Evolutionary conservation across 192 early-diverging fungal genomes (phyloP), one percentile per base, ranked within the genome.

Genomic region (Haplosporangium gracile): DNA sequence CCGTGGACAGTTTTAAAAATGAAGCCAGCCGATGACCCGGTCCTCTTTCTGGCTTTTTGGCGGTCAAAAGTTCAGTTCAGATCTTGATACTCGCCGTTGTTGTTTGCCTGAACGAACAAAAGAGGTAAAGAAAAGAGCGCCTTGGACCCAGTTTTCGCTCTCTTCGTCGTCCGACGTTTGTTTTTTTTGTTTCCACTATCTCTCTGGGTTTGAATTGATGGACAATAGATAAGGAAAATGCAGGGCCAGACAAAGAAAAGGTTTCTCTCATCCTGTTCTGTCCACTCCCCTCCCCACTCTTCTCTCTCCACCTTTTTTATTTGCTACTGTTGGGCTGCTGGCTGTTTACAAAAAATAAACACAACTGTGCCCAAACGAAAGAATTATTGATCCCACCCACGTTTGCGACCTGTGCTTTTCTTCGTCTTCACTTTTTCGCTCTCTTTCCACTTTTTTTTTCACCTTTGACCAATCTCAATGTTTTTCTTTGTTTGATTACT

Each of bases 141-240:
- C 29, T 65, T 65, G 60, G 60, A 9, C 29, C 26, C 60, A 65
- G 7, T 57, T 26, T 57, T 51, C 13, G 55, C 55, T 26, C 22
- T 4, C 24, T 11, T 65, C 24, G n/a, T 32, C 60, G 26, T 65
- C 60, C 60, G 29, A 65, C 29, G 26, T 13, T 51, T 32, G 60
- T 32, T 4, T 65, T 26, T 32, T 15, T 32, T 32, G 60, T 32
- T 65, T 65, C 29, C 60, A 65, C 60, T 13, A 74, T 74, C 24
- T 47, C 22, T 2, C 74, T 75, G 74, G 74, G 74, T 75, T 75
- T 75, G 53, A 75, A 75, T 38, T 40, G 22, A 36, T 22, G 45
- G 51, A 49, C 36, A 22, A 71, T 29, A 75, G 74, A 75, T 75
- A 75, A 75, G 74, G 73, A 75, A 74, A 57, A 45, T 22, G 49